phyloP scores from a whole-genome alignment of 2,329 filamentous ascomycete genomes.

The Calonectria crousiana region DNA sequence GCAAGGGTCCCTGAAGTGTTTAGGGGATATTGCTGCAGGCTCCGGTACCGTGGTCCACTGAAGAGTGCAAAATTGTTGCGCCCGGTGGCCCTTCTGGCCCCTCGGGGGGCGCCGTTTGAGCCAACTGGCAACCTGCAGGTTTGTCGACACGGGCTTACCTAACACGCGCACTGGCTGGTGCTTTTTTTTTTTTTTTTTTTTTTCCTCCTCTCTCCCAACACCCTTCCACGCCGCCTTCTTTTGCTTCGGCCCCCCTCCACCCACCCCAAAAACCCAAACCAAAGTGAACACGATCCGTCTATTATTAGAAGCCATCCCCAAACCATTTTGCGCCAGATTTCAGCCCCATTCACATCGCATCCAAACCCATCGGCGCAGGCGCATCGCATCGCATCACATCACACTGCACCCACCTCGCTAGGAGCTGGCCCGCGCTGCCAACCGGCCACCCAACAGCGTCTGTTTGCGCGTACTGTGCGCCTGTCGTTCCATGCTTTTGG shows the following conservation, averaged over 20 bases:
- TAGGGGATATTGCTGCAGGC: conserved; percentile 1
- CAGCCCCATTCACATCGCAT: conserved; percentile 45
- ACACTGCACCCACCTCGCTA: neutral
- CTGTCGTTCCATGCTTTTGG: neutral
- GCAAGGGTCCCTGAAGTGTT: conserved; percentile 8
- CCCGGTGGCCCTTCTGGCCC: neutral
- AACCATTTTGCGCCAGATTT: conserved; percentile 44
- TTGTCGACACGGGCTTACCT: conserved; percentile 3
- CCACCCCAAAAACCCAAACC: conserved; percentile 27
- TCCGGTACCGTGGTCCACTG: conserved; percentile 7
- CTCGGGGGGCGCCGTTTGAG: neutral
- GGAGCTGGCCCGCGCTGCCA: neutral
- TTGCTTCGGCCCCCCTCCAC: conserved; percentile 39
- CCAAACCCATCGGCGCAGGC: conserved; percentile 18
- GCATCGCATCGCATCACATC: conserved; percentile 27
- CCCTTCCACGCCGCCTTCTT: conserved; percentile 43
- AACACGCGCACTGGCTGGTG: neutral
- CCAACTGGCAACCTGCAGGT: conserved; percentile 9
- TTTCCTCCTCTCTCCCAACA: neutral
- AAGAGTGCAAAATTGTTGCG: conserved; percentile 3
- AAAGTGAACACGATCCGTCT: conserved; percentile 48
- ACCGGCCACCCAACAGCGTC: neutral
- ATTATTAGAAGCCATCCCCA: conserved; percentile 46
- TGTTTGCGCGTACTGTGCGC: neutral
- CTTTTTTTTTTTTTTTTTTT: conserved; percentile 24